phyloP scores from a whole-genome alignment of 2,329 filamentous ascomycete species.

The Penicillium sp. region DNA sequence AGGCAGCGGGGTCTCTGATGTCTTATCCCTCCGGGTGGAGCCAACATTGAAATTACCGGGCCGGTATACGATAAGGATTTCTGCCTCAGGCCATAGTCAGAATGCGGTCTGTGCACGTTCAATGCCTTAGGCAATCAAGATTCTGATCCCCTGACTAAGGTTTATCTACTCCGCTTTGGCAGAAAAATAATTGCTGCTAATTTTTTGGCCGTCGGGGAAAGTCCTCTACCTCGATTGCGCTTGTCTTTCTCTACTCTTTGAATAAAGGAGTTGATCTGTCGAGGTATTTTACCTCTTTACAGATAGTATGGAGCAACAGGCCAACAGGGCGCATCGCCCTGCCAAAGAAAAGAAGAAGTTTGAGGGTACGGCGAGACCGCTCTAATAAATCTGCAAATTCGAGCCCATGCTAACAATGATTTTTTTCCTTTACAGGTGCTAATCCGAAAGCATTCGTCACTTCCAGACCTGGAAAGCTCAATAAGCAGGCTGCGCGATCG shows the following conservation, averaged over 20 bases:
- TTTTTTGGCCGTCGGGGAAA: constrained; percentile 29
- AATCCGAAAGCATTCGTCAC: constrained; percentile 92
- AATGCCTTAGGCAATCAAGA: constrained; percentile 7
- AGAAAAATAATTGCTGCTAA: constrained; percentile 29
- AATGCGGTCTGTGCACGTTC: background rate
- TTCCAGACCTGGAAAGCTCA: constrained; percentile 74
- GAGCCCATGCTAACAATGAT: constrained; percentile 11
- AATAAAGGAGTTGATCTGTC: constrained; percentile 18
- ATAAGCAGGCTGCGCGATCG: constrained; percentile 61
- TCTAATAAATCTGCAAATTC: constrained; percentile 13
- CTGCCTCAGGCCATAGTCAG: constrained; percentile 15
- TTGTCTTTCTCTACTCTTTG: constrained; percentile 13
- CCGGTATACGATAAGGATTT: constrained; percentile 5
- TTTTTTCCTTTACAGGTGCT: constrained; percentile 50
- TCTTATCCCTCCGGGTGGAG: background rate
- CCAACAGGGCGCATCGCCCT: constrained; percentile 80
- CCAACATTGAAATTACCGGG: constrained; percentile 3
- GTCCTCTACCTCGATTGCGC: constrained; percentile 14
- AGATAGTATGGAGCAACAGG: constrained; percentile 71
- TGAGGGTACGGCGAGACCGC: constrained; percentile 50
- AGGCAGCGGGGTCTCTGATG: background rate
- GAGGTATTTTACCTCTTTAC: constrained; percentile 30
- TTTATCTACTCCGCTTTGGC: constrained; percentile 29
- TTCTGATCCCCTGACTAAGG: constrained; percentile 13
- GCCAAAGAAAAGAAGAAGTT: constrained; percentile 84